Evolutionary conservation across 352 stramenopile genomes (phyloP), one percentile per base, ranked within the genome.

Genomic region (Globisporangium apiculatum): DNA sequence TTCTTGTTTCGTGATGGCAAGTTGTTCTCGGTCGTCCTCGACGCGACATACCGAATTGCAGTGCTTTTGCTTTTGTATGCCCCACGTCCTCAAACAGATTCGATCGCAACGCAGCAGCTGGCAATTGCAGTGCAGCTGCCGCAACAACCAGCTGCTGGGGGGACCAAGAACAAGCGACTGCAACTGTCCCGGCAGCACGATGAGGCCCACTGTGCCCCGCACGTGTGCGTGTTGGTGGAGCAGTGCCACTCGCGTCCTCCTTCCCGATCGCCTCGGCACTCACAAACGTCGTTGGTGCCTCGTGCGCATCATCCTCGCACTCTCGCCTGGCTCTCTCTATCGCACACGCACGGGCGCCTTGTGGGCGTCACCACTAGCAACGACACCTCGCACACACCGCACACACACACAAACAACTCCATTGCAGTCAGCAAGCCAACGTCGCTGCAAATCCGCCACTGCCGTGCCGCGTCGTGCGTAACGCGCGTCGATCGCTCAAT

Each of bases 351-450:
- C 42, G 24, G 24, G 2, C 35, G 18, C 48, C 18, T 53, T 53
- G 35, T 53, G 18, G 10, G 48, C 7, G 12, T 35, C 52, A 41
- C 17, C 52, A 57, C 4, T n/a, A 57, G 10, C 51, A 57, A 41
- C 35, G 15, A 53, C 48, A 53, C 0, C 42, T 17, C 24, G 24
- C 24, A 31, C 24, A 2, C 24, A 47, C 38, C 7, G 7, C 42
- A 47, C 24, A 31, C 24, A 31, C 24, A 47, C 42, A 47, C 42
- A 12, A 47, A 5, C 42, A 12, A 11, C 15, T 12, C 48, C 9
- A 53, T 12, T 53, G 17, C 48, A 14, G 10, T 11, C 14, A 53
- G 35, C 48, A 53, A 53, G 42, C 42, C 12, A 12, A 2, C 42
- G 12, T 11, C 11, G 42, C 42, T 15, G 15, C 42, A 47, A 47